These are phyloP conservation scores for Pseudogymnoascus sp. DNA, from an alignment of 2,329 filamentous ascomycete genomes.

Conservation along the genomic window DNA sequence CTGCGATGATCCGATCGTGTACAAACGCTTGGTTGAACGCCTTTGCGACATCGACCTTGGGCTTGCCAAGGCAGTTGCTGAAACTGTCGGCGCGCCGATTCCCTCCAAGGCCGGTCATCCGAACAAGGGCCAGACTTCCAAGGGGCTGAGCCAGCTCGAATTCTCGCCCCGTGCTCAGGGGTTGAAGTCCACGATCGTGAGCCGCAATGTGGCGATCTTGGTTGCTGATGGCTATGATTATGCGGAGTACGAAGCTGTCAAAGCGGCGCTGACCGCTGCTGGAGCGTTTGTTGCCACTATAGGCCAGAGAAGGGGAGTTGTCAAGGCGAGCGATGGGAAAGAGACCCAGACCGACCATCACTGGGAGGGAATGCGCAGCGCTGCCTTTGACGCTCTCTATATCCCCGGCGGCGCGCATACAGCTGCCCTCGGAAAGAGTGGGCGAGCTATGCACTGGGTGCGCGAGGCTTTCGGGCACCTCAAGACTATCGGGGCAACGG, in stretches of 20 bases:
- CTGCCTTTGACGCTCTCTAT: constrained; percentile 73
- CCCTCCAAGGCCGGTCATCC: constrained; percentile 43
- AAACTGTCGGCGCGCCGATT: constrained; percentile 57
- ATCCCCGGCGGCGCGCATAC: constrained; percentile 63
- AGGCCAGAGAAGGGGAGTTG: constrained; percentile 54
- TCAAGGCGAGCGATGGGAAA: constrained; percentile 39
- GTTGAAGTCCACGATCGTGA: constrained; percentile 54
- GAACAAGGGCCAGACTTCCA: constrained; percentile 62
- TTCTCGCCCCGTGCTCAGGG: constrained; percentile 44
- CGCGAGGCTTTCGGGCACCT: constrained; percentile 75
- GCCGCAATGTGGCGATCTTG: constrained; percentile 65
- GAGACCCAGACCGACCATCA: constrained; percentile 65
- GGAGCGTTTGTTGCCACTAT: constrained; percentile 66
- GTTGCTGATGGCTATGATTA: constrained; percentile 71
- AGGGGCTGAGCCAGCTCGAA: constrained; percentile 60
- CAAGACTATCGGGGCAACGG: constrained; percentile 69
- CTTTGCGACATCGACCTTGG: constrained; percentile 64
- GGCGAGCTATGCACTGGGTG: constrained; percentile 67
- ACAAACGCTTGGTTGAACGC: constrained; percentile 59
- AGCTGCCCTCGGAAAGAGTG: constrained; percentile 56
- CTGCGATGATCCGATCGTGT: constrained; percentile 71
- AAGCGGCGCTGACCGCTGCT: constrained; percentile 51
- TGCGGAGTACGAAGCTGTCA: constrained; percentile 55
- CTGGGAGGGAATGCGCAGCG: constrained; percentile 69
- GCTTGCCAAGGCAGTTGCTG: constrained; percentile 60